Evolutionary conservation across 805 yeast species (phyloP), one percentile per base, ranked within the genome.

Genomic region (Metschnikowia noctiluminum): DNA sequence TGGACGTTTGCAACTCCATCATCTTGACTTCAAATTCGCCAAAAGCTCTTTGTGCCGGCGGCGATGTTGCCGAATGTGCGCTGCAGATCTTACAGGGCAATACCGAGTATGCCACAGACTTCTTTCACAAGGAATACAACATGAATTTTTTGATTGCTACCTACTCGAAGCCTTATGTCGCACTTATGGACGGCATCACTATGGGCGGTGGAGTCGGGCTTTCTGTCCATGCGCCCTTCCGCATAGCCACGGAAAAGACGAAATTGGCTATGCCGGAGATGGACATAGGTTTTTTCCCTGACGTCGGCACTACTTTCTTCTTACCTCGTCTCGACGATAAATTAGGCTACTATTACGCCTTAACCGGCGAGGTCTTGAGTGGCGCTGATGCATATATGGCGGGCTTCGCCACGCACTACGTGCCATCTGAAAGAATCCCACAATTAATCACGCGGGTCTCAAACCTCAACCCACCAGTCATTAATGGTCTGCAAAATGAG

Each of bases 121-220:
- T 86, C 68, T 92, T 94, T 73, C 79, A 81, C 51, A 65, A 76
- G 47, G 98, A 92, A 69, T 92, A 94, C 71, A 81, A 84, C 52
- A 71, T 94, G 61, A 84, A 94, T 72, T 87, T 84, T 61, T 70
- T 85, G 43, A 73, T 91, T 51, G 84, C 96, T 9, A 84, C 92
- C n/a, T 90, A 82, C 59, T 73, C 83, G 50, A 92, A 90, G 71
- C 98, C 98, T 1, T 77, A 87, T 51, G 84, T 94, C n/a, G 75
- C 96, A 0, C 61, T 89, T 35, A 84, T 87, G 82, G 85, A 94
- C 62, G 97, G 98, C 21, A 88, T 92, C 59, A 89, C 92, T 28
- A 89, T 94, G 96, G 99, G 98, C 47, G 98, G 98, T 45, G 98
- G 98, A 58, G 96, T 90, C 39, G 98, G 99, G 5, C 71, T 94